Evolutionary conservation across 371 early-diverging fungal genomes (phyloP).

Genomic region (Mucor indicus): DNA sequence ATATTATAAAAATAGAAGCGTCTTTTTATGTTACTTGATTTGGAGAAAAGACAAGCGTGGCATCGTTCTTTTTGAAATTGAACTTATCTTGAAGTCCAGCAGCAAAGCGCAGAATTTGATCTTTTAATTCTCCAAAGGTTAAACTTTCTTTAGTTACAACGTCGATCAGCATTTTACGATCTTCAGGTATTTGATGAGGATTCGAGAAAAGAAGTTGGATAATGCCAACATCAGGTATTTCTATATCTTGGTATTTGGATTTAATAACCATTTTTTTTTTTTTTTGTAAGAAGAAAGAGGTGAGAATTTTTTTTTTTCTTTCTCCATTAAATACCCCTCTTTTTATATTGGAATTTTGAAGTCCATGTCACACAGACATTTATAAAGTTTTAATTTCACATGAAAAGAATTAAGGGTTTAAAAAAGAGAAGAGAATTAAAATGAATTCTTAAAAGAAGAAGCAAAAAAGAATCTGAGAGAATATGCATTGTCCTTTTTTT

Average conservation of each 20-base stretch:
- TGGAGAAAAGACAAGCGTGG: conserved; percentile 64
- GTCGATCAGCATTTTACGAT: conserved; percentile 57
- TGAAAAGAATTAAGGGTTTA: no score
- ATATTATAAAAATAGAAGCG: not conserved
- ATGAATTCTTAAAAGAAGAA: no score
- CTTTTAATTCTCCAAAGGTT: conserved; percentile 63
- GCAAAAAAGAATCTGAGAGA: no score
- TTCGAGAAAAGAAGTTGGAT: conserved; percentile 17
- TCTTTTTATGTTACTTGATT: conserved; percentile 53
- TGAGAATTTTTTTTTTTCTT: no score
- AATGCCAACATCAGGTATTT: conserved; percentile 13
- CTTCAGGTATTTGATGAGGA: conserved; percentile 25
- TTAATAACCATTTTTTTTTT: conserved; percentile 21
- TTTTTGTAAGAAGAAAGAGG: conserved; percentile 1
- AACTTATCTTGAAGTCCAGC: conserved; percentile 61
- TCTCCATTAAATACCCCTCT: no score
- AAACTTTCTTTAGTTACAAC: conserved; percentile 48
- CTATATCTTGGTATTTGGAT: conserved; percentile 10
- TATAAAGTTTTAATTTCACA: no score
- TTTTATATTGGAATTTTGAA: no score
- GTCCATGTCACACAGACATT: no score
- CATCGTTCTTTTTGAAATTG: conserved; percentile 63
- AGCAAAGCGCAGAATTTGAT: conserved; percentile 59
- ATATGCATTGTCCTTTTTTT: no score
- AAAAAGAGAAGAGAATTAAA: no score